These are phyloP conservation scores for Yarrowia deformans DNA, from an alignment of 805 yeast genomes.

Conservation along the genomic window DNA sequence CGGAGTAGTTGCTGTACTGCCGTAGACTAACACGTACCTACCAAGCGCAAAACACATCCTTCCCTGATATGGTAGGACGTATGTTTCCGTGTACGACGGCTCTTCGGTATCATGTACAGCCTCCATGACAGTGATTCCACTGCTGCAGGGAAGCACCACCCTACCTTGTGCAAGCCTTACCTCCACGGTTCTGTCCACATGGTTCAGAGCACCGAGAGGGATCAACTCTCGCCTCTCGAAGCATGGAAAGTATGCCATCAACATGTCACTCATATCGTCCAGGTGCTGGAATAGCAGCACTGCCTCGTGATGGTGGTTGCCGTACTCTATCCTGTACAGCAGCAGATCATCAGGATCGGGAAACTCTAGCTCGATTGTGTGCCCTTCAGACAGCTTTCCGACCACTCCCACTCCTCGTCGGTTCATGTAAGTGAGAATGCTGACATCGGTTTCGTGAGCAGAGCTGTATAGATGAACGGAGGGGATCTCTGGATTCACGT, in stretches of 20 bases:
- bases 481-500: not conserved
- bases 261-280: not conserved
- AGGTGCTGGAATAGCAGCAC: slow-evolving; percentile 9
- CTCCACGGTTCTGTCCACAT: slow-evolving; percentile 25
- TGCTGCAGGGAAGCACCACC: slow-evolving; percentile 1
- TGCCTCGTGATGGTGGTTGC: slow-evolving; percentile 1
- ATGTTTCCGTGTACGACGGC: not conserved
- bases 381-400: not conserved
- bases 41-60: slow-evolving; percentile 8
- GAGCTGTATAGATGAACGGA: not conserved
- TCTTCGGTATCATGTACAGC: not conserved
- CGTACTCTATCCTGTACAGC: slow-evolving; percentile 21
- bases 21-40: slow-evolving; percentile 12
- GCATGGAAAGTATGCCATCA: slow-evolving; percentile 25
- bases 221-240: slow-evolving; percentile 6
- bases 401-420: not conserved
- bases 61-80: slow-evolving; percentile 12
- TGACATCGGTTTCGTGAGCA: not conserved
- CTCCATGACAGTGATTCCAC: slow-evolving; percentile 5
- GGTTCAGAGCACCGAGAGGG: slow-evolving; percentile 17
- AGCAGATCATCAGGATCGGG: slow-evolving; percentile 3
- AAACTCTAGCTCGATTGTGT: not conserved
- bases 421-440: slow-evolving; percentile 3
- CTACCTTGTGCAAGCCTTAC: slow-evolving; percentile 14
- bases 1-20: not conserved